Percentiles rank a stretch among this genome's conserved stretches.
Conservation (phyloP, 106 monocot genomes). For the Ottelia alismoides region DNA sequence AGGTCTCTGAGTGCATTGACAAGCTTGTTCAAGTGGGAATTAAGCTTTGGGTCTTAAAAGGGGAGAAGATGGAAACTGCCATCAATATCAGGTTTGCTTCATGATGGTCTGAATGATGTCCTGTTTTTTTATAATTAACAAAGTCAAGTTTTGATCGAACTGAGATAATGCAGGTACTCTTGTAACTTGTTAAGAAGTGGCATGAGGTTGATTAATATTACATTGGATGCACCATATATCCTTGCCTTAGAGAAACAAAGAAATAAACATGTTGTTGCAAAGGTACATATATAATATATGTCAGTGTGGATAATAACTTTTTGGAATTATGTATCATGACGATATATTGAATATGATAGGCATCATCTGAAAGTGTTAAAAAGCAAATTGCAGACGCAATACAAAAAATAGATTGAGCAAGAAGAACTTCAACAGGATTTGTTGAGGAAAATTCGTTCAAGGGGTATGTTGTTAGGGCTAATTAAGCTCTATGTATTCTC, state of each 20-base stretch:
- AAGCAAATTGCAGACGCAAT: constrained; percentile 42
- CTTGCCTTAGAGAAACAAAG: constrained; percentile 20
- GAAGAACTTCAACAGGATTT: constrained; percentile 24
- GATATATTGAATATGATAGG: constrained; percentile 22
- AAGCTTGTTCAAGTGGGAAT: constrained; percentile 76
- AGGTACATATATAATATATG: constrained; percentile 25
- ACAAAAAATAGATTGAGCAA: constrained; percentile 16
- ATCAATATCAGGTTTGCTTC: constrained; percentile 59
- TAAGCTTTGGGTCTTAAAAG: constrained; percentile 67
- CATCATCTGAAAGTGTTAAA: constrained; percentile 23
- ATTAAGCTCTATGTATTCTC: too few species aligned
- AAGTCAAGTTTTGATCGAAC: too few species aligned
- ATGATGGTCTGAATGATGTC: too few species aligned
- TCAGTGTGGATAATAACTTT: too few species aligned
- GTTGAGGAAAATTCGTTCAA: too few species aligned
- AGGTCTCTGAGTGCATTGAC: constrained; percentile 69
- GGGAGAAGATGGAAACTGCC: constrained; percentile 80
- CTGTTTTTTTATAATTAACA: too few species aligned
- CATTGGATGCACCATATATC: constrained; percentile 24
- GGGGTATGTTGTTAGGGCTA: too few species aligned
- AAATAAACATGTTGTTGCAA: constrained; percentile 18
- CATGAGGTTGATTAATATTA: constrained; percentile 45
- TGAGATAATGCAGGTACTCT: constrained; percentile 30
- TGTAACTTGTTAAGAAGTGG: constrained; percentile 49
- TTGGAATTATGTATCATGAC: neutral